A percentile compares a stretch with the other conserved stretches of the same genome.
These are phyloP conservation scores for Cylindrotheca closterium DNA, from an alignment of 108 stramenopile species.

Conservation along the genomic window DNA sequence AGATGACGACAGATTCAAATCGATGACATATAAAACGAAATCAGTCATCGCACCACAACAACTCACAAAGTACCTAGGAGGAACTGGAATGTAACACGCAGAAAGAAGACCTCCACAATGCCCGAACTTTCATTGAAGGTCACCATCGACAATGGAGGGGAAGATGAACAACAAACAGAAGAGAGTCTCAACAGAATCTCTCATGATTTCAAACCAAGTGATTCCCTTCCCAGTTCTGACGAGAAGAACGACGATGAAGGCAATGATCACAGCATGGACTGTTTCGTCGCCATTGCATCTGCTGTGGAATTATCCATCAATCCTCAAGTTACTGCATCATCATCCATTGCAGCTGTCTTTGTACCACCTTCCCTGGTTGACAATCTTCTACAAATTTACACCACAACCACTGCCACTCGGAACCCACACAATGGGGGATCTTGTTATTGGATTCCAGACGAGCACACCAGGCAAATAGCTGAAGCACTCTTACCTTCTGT, in stretches of 20 bases:
- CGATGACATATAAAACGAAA: background rate
- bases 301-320: conserved; percentile 16
- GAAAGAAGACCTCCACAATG: conserved; percentile 14
- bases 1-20: no score
- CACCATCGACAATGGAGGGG: conserved; percentile 23
- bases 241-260: background rate
- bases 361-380: conserved; percentile 28
- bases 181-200: conserved; percentile 29
- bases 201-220: background rate
- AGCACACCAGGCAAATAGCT: conserved; percentile 7
- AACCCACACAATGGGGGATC: conserved; percentile 24
- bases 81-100: background rate
- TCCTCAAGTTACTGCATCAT: conserved; percentile 4
- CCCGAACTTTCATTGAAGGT: conserved; percentile 25
- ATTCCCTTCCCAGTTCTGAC: background rate
- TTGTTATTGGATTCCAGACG: conserved; percentile 29
- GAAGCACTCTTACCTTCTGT: conserved; percentile 23
- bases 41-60: conserved; percentile 1
- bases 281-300: conserved; percentile 34
- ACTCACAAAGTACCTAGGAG: no score
- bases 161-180: conserved; percentile 17
- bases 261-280: conserved; percentile 3
- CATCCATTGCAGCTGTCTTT: conserved; percentile 17
- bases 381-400: conserved; percentile 10
- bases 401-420: conserved; percentile 1